phyloP scores from a whole-genome alignment of 2,329 filamentous ascomycete species.

The Xylaria sp. region DNA sequence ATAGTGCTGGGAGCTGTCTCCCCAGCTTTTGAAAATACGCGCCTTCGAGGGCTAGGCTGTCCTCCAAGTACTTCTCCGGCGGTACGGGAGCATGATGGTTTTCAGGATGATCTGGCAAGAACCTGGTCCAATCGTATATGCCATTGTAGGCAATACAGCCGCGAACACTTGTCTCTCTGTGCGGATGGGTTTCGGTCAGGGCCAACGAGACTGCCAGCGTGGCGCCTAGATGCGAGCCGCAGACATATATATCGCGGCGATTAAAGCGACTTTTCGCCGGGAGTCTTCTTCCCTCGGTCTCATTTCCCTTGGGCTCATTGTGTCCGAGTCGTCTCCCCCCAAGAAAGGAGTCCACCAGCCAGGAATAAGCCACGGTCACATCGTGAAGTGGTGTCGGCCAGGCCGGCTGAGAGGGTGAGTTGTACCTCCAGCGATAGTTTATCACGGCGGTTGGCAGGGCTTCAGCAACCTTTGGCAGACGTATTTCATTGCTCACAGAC shows the following conservation, averaged over 20 bases:
- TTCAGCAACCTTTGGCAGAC: slow-evolving; percentile 39
- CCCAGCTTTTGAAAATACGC: slow-evolving; percentile 36
- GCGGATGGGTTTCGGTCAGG: slow-evolving; percentile 48
- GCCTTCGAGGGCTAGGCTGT: slow-evolving; percentile 24
- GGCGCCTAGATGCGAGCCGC: slow-evolving; percentile 54
- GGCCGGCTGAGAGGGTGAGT: slow-evolving; percentile 26
- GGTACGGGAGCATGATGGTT: slow-evolving; percentile 30
- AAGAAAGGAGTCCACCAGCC: slow-evolving; percentile 34
- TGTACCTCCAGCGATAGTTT: slow-evolving; percentile 52
- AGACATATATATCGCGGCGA: slow-evolving; percentile 44
- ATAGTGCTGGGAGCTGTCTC: slow-evolving; percentile 39
- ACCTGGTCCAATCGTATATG: slow-evolving; percentile 60
- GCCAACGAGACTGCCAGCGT: slow-evolving; percentile 52
- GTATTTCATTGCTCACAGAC: slow-evolving; percentile 22
- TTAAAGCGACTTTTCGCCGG: not conserved
- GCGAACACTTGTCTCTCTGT: slow-evolving; percentile 43
- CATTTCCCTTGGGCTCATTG: not conserved
- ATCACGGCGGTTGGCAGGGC: slow-evolving; percentile 48
- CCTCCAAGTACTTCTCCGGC: slow-evolving; percentile 16
- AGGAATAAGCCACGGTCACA: slow-evolving; percentile 47
- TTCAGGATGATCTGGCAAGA: slow-evolving; percentile 48
- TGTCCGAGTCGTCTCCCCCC: not conserved
- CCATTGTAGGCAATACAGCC: slow-evolving; percentile 55
- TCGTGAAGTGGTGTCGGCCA: slow-evolving; percentile 58
- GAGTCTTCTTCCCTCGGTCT: not conserved